These are phyloP conservation scores for Aspergillus ostianus DNA, from an alignment of 495 filamentous ascomycete genomes.

Conservation along the genomic window DNA sequence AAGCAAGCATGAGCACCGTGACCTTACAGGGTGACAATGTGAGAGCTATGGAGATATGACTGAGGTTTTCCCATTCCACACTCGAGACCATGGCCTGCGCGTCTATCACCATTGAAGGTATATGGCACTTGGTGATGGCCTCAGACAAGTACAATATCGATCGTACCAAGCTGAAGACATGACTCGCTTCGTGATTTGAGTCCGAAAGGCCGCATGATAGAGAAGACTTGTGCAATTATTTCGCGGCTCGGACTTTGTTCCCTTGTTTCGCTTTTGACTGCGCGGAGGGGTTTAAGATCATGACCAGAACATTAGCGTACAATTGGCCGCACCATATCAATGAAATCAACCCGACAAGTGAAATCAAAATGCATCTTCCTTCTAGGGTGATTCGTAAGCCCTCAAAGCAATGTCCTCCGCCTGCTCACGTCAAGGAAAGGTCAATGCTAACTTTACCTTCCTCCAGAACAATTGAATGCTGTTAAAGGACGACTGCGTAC, in stretches of 20 bases:
- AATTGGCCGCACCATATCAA: not conserved
- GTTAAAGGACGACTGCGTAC: not conserved
- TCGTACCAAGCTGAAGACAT: not conserved
- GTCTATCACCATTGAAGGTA: not conserved
- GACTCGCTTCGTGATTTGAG: not conserved
- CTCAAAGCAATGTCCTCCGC: not conserved
- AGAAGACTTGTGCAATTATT: not conserved
- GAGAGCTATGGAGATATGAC: not conserved
- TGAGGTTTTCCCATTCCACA: not conserved
- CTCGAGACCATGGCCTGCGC: not conserved
- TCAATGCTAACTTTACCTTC: not conserved
- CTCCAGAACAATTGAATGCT: not conserved
- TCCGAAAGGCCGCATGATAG: not conserved
- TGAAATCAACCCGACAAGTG: not conserved
- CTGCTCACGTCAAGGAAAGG: no score
- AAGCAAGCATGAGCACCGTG: not conserved
- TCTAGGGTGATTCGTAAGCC: not conserved
- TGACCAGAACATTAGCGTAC: not conserved
- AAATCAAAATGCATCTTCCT: not conserved
- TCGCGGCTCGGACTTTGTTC: not conserved
- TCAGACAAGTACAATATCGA: not conserved
- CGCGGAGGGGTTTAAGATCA: not conserved
- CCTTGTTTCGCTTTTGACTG: not conserved
- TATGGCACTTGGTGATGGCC: not conserved
- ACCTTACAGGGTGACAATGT: not conserved